A percentile compares a stretch with the other conserved stretches of the same genome.
These are phyloP conservation scores for Thalassiosira delicatula DNA, from an alignment of 352 stramenopile species.

Conservation along the genomic window DNA sequence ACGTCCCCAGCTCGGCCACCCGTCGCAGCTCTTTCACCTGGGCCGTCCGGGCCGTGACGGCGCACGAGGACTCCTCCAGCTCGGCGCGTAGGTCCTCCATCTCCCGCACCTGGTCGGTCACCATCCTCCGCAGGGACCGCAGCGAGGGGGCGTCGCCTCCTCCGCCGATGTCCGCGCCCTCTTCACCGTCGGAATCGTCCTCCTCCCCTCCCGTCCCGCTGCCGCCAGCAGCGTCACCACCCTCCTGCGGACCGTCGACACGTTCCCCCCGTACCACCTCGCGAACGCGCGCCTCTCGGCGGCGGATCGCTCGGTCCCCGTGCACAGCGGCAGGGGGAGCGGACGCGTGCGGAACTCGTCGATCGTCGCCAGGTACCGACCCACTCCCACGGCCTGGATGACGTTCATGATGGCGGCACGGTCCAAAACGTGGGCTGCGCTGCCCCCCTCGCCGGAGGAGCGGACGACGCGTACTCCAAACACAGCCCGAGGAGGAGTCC, in stretches of 20 bases:
- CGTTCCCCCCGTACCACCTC: constrained; percentile 65
- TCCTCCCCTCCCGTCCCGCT: no score
- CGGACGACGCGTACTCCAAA: constrained; percentile 66
- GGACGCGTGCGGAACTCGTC: constrained; percentile 60
- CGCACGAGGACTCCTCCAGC: constrained; percentile 55
- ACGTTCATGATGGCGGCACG: constrained; percentile 63
- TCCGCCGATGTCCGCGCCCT: neutral
- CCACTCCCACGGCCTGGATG: constrained; percentile 62
- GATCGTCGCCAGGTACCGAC: constrained; percentile 49
- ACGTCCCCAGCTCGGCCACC: constrained; percentile 67
- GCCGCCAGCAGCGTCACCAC: constrained; percentile 68
- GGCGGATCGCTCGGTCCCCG: constrained; percentile 15
- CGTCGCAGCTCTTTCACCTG: constrained; percentile 72
- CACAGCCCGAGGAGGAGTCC: constrained; percentile 74
- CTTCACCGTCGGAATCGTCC: constrained; percentile 59
- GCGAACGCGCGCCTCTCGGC: constrained; percentile 48
- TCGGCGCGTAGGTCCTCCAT: constrained; percentile 73
- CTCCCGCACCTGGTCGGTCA: constrained; percentile 74
- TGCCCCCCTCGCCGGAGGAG: constrained; percentile 3
- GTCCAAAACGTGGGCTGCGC: constrained; percentile 35
- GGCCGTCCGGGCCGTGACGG: constrained; percentile 50
- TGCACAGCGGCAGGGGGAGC: constrained; percentile 53
- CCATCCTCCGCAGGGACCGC: constrained; percentile 65
- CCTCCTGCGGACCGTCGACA: constrained; percentile 70
- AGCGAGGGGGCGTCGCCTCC: constrained; percentile 8